Percentiles rank a stretch among this genome's conserved stretches.
Evolutionary conservation across 2,329 filamentous ascomycete genomes (phyloP).

Genomic region (Claviceps citrina): DNA sequence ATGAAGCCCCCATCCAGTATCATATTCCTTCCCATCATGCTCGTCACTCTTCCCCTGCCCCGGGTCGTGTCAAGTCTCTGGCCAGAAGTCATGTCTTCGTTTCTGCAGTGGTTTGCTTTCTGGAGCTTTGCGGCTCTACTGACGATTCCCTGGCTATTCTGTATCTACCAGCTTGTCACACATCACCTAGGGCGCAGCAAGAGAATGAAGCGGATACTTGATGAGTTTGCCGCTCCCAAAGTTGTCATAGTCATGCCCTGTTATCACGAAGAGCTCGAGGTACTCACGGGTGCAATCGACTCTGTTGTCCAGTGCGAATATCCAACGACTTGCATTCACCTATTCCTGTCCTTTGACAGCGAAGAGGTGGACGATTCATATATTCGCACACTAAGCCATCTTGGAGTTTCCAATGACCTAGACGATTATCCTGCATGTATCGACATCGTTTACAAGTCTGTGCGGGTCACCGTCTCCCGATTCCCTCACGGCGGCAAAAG

Average conservation of each 20-base stretch:
- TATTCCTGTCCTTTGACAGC: constrained; percentile 91
- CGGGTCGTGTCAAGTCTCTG: constrained; percentile 55
- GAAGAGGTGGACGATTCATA: constrained; percentile 81
- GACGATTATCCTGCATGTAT: constrained; percentile 77
- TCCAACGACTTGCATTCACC: constrained; percentile 77
- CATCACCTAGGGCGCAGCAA: constrained; percentile 70
- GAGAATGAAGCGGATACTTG: constrained; percentile 68
- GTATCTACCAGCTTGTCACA: constrained; percentile 79
- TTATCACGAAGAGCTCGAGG: constrained; percentile 77
- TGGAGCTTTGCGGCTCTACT: constrained; percentile 79
- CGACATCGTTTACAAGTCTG: constrained; percentile 69
- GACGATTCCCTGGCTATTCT: constrained; percentile 82
- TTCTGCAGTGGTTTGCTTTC: constrained; percentile 90
- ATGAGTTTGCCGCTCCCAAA: constrained; percentile 77
- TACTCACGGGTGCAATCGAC: constrained; percentile 73
- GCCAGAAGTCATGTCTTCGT: constrained; percentile 48
- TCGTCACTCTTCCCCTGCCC: constrained; percentile 79
- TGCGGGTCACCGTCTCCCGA: constrained; percentile 76
- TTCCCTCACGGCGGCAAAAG: constrained; percentile 91
- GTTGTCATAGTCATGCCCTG: constrained; percentile 94
- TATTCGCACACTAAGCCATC: constrained; percentile 66
- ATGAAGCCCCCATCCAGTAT: constrained; percentile 37
- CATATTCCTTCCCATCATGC: constrained; percentile 85
- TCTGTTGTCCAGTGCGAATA: constrained; percentile 92
- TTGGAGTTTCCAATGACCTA: constrained; percentile 65